Evolutionary conservation across 2,329 filamentous ascomycete species (phyloP).

Genomic region (Phaeosphaeria sp.): DNA sequence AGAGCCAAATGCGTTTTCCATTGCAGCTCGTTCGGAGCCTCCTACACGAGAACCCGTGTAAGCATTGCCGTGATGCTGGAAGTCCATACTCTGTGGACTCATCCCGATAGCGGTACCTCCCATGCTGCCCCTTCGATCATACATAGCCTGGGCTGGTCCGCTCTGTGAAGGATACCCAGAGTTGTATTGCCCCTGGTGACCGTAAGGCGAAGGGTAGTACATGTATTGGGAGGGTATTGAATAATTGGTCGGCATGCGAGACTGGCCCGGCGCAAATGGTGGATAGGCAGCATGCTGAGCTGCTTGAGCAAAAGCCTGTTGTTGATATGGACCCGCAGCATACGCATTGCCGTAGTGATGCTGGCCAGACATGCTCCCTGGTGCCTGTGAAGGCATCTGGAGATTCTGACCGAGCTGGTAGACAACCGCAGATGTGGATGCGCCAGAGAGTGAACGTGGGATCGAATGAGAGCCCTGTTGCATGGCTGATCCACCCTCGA

Average conservation of each 20-base stretch:
- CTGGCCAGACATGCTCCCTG: slow-evolving; percentile 30
- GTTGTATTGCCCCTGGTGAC: slow-evolving; percentile 33
- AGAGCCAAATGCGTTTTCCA: slow-evolving; percentile 23
- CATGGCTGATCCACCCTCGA: slow-evolving; percentile 22
- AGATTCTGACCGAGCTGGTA: slow-evolving; percentile 50
- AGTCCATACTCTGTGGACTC: slow-evolving; percentile 26
- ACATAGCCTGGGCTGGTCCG: slow-evolving; percentile 32
- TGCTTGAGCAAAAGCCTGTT: slow-evolving; percentile 28
- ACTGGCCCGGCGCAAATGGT: slow-evolving; percentile 31
- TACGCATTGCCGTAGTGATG: slow-evolving; percentile 36
- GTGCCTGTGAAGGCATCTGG: slow-evolving; percentile 39
- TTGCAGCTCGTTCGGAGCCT: slow-evolving; percentile 20
- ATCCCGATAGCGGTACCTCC: slow-evolving; percentile 22
- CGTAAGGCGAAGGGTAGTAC: slow-evolving; percentile 46
- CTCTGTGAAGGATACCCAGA: slow-evolving; percentile 33
- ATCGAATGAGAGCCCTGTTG: slow-evolving; percentile 29
- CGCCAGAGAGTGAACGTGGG: slow-evolving; percentile 45
- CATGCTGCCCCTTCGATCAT: slow-evolving; percentile 39
- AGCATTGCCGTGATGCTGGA: slow-evolving; percentile 25
- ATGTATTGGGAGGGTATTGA: slow-evolving; percentile 42
- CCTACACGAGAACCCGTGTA: slow-evolving; percentile 23
- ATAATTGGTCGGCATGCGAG: slow-evolving; percentile 35
- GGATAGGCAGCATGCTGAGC: slow-evolving; percentile 32
- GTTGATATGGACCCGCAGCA: slow-evolving; percentile 34
- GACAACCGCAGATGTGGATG: slow-evolving; percentile 49